These are phyloP conservation scores for button mushroom (Agaricus bisporus) DNA, from an alignment of 768 basidiomycete genomes.

Conservation along the genomic window DNA sequence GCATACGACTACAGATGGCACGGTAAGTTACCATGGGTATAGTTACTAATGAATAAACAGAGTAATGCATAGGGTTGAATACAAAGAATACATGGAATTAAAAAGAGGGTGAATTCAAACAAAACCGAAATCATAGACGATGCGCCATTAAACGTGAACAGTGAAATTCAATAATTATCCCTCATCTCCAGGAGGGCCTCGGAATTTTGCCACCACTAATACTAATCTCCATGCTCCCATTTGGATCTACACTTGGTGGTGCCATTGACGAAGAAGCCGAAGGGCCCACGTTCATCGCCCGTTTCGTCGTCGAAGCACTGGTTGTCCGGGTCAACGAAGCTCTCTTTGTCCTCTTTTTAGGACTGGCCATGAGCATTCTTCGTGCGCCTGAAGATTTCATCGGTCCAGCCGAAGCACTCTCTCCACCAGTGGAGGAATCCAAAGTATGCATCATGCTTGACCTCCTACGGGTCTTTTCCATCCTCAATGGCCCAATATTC, in stretches of 20 bases:
- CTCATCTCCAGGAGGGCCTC: conserved; percentile 57
- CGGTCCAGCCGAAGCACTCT: conserved; percentile 19
- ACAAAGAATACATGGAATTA: conserved; percentile 11
- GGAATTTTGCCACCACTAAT: conserved; percentile 29
- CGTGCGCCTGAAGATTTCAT: conserved; percentile 18
- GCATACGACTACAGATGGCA: conserved; percentile 7
- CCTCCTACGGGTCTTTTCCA: conserved; percentile 65
- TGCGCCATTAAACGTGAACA: conserved; percentile 8
- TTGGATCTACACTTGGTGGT: conserved; percentile 35
- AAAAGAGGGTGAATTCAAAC: conserved; percentile 1
- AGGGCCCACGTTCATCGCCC: conserved; percentile 16
- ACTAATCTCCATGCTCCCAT: conserved; percentile 44
- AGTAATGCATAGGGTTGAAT: conserved; percentile 2
- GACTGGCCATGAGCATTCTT: conserved; percentile 44
- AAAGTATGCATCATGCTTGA: conserved; percentile 72
- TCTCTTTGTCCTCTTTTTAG: conserved; percentile 54
- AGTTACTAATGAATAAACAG: conserved; percentile 6
- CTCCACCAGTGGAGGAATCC: conserved; percentile 33
- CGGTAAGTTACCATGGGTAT: conserved; percentile 15
- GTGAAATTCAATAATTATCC: conserved; percentile 10
- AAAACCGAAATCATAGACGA: conserved; percentile 12
- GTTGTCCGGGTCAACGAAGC: conserved; percentile 43
- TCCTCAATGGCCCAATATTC: conserved; percentile 69
- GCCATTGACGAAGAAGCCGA: conserved; percentile 21
- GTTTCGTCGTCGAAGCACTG: conserved; percentile 24